Evolutionary conservation across 2,329 filamentous ascomycete genomes (phyloP).

Genomic region (Aaosphaeria arxii): DNA sequence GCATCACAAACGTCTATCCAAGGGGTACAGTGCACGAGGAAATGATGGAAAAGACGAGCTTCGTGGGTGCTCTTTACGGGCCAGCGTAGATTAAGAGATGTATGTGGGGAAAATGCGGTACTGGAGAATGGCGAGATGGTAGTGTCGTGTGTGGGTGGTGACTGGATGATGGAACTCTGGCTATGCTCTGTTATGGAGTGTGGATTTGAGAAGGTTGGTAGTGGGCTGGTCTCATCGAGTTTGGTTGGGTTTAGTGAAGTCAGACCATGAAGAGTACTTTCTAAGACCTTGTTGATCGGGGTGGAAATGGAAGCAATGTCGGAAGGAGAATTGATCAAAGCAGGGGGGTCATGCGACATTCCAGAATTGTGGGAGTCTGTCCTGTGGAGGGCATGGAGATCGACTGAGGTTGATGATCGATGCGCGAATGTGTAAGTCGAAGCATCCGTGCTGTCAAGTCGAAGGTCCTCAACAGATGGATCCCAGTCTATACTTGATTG

Average conservation of each 20-base stretch:
- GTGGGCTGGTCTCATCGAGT: background rate
- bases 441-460: background rate
- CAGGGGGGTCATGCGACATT: slow-evolving; percentile 2
- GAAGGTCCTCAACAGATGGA: no score
- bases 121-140: slow-evolving; percentile 24
- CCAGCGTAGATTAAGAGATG: slow-evolving; percentile 17
- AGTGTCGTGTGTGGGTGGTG: slow-evolving; percentile 2
- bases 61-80: slow-evolving; percentile 22
- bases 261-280: background rate
- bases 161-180: background rate
- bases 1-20: slow-evolving; percentile 29
- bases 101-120: slow-evolving; percentile 21
- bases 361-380: background rate
- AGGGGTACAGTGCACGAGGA: slow-evolving; percentile 23
- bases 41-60: slow-evolving; percentile 25
- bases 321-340: slow-evolving; percentile 1
- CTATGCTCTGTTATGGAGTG: background rate
- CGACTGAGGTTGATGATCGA: background rate
- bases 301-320: background rate
- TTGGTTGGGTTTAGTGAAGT: background rate
- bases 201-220: background rate
- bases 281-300: background rate
- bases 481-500: background rate
- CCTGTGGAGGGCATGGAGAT: background rate
- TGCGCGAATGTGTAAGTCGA: background rate